A percentile compares a stretch with the other conserved stretches of the same genome.
These are phyloP conservation scores for Termitomyces sp. DNA, from an alignment of 768 basidiomycete species.

Conservation along the genomic window DNA sequence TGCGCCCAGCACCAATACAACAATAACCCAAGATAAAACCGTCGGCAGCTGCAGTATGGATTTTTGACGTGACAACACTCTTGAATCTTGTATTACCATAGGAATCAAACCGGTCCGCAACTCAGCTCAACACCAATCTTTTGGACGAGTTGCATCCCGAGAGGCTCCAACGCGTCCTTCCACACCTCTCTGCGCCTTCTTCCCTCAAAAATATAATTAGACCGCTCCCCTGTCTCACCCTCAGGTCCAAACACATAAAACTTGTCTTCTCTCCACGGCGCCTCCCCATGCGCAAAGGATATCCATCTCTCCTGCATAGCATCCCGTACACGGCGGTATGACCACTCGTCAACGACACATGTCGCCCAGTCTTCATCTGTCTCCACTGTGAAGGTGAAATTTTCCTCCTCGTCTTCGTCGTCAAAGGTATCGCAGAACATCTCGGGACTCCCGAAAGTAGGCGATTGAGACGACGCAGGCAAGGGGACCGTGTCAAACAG, in stretches of 20 bases:
- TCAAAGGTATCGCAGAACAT: conserved; percentile 28
- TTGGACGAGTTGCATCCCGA: conserved; percentile 61
- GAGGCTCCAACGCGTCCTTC: conserved; percentile 61
- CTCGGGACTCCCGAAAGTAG: conserved; percentile 11
- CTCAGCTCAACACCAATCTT: conserved; percentile 72
- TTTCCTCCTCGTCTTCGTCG: conserved; percentile 31
- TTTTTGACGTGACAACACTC: not conserved
- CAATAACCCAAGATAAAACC: not conserved
- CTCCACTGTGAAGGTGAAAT: conserved; percentile 19
- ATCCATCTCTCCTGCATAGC: conserved; percentile 73
- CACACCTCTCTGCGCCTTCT: conserved; percentile 54
- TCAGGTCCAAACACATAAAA: conserved; percentile 80
- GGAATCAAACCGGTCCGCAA: conserved; percentile 44
- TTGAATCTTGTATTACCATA: not conserved
- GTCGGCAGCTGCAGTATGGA: not conserved
- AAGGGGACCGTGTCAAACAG: conserved; percentile 72
- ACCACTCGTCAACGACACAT: conserved; percentile 58
- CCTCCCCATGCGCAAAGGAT: conserved; percentile 66
- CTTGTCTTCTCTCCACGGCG: conserved; percentile 64
- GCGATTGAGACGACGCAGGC: conserved; percentile 27
- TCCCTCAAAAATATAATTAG: conserved; percentile 56
- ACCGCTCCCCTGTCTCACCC: conserved; percentile 74
- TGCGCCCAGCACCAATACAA: not conserved
- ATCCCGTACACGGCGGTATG: conserved; percentile 62
- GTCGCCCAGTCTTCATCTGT: conserved; percentile 42